Evolutionary conservation across 1,284 basidiomycete species (phyloP), one percentile per base, ranked within the genome.

Genomic region (Coriolopsis trogii): DNA sequence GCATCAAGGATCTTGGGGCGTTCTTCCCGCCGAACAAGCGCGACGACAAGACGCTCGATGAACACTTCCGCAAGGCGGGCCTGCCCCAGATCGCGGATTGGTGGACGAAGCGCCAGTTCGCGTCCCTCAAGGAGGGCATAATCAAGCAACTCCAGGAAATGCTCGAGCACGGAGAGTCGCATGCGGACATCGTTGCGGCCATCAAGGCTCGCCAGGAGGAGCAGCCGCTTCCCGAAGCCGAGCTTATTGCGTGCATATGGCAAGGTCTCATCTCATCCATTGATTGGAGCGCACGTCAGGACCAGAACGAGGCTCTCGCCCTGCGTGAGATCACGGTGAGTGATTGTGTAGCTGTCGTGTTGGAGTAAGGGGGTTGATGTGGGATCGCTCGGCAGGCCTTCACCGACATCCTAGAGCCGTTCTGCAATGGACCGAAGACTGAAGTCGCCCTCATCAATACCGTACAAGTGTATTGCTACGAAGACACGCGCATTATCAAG

Each of bases 391-490:
- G 4, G 25, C 67, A 96, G 92, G 86, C 85, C 80, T 88, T 87
- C 65, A 80, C 91, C 3, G 82, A 91, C 9, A 83, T 97, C 53
- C 78, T 98, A 47, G 91, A 94, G 73, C 84, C 91, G 31, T 98
- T 97, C 77, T 92, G 88, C 67, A 81, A 82, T 51, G 84, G 85
- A 49, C 83, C 93, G 23, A 95, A 96, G 73, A 89, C 91, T 21
- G 85, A 98, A 74, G 91, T 98, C 46, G 85, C 88, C 33, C 81
- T 97, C 51, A 93, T 98, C 72, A 97, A 97, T 71, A 83, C 88
- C 50, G 92, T 95, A 20, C 95, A 98, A 76, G 81, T 94, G 59
- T 92, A 94, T 75, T 95, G 91, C 71, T 96, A 97, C 71, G 91
- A 95, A 72, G 93, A 98, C 67, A 94, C 93, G 24, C 89, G 92